Conservation (phyloP, 2,329 filamentous ascomycete genomes). For the Ophiognomonia clavigignenti-juglandacearum region DNA sequence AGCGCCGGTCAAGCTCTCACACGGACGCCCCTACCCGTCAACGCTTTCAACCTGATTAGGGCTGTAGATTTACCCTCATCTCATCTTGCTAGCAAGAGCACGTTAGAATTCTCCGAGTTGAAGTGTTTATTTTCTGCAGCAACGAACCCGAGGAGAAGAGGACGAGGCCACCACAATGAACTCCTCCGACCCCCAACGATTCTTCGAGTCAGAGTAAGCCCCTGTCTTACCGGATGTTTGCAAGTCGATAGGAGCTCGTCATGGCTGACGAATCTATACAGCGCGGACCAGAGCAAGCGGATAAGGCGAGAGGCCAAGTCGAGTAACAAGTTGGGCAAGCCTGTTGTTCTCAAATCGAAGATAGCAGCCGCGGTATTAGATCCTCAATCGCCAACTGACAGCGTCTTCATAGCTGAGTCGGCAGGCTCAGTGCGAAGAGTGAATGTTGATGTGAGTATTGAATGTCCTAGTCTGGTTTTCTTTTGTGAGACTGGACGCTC, state of each 20-base stretch:
- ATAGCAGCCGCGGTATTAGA: slow-evolving; percentile 70
- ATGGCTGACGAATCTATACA: slow-evolving; percentile 23
- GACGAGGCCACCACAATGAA: slow-evolving; percentile 48
- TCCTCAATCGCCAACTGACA: slow-evolving; percentile 50
- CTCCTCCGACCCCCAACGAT: slow-evolving; percentile 71
- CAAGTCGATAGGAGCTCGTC: too few relatives aligned
- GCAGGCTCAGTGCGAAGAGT: slow-evolving; percentile 74
- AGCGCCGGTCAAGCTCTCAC: too few relatives aligned
- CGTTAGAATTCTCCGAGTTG: too few relatives aligned
- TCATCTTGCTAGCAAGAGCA: too few relatives aligned
- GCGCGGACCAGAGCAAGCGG: slow-evolving; percentile 43
- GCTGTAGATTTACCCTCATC: too few relatives aligned
- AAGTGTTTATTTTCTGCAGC: too few relatives aligned
- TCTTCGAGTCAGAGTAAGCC: slow-evolving; percentile 91
- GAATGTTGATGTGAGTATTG: slow-evolving; percentile 60
- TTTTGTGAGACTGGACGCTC: too few relatives aligned
- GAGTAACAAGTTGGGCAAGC: slow-evolving; percentile 74
- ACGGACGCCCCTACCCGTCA: too few relatives aligned
- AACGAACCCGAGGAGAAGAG: too few relatives aligned
- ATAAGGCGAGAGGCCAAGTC: slow-evolving; percentile 65
- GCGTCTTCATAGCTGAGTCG: slow-evolving; percentile 80
- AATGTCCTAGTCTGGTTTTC: too few relatives aligned
- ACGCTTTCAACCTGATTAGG: too few relatives aligned
- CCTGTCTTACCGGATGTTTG: too few relatives aligned
- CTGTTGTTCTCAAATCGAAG: slow-evolving; percentile 78